These are phyloP conservation scores for Solanum commersonii DNA, from an alignment of 257 asterid species.

Conservation along the genomic window DNA sequence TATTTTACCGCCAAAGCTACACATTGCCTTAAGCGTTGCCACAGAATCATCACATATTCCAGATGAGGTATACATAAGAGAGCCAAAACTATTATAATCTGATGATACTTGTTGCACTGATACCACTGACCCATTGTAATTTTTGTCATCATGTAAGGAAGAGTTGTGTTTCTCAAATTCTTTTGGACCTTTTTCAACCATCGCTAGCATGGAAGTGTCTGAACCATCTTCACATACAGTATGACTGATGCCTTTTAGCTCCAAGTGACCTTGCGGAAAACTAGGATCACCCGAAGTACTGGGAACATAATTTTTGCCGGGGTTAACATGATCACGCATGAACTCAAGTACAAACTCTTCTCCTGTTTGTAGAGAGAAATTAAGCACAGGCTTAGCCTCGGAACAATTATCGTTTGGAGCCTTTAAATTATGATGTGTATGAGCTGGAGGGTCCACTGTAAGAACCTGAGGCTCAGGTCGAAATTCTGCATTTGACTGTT, in stretches of 20 bases:
- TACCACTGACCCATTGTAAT: conserved; percentile 22
- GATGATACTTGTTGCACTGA: conserved; percentile 28
- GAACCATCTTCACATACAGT: conserved; percentile 54
- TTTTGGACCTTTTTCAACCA: conserved; percentile 28
- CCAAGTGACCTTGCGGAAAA: conserved; percentile 45
- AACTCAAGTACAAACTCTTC: conserved; percentile 90
- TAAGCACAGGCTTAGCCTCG: conserved; percentile 59
- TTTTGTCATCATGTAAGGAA: conserved; percentile 30
- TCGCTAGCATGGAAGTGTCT: conserved; percentile 42
- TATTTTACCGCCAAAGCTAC: conserved; percentile 90
- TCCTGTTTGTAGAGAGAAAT: conserved; percentile 91
- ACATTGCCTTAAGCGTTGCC: conserved; percentile 55
- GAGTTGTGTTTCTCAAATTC: conserved; percentile 29
- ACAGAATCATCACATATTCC: conserved; percentile 47
- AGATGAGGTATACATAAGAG: conserved; percentile 35
- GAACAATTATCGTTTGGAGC: conserved; percentile 28
- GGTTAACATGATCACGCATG: conserved; percentile 74
- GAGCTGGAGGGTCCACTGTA: conserved; percentile 32
- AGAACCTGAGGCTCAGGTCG: conserved; percentile 36
- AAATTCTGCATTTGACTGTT: conserved; percentile 29
- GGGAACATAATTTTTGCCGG: conserved; percentile 40
- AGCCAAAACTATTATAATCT: conserved; percentile 21
- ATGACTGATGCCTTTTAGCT: conserved; percentile 45
- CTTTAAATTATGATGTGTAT: conserved; percentile 23
- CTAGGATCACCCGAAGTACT: conserved; percentile 47